Evolutionary conservation across 129 eudicot genomes (phyloP), one percentile per base, ranked within the genome.

Genomic region (Flaveria trinervia): DNA sequence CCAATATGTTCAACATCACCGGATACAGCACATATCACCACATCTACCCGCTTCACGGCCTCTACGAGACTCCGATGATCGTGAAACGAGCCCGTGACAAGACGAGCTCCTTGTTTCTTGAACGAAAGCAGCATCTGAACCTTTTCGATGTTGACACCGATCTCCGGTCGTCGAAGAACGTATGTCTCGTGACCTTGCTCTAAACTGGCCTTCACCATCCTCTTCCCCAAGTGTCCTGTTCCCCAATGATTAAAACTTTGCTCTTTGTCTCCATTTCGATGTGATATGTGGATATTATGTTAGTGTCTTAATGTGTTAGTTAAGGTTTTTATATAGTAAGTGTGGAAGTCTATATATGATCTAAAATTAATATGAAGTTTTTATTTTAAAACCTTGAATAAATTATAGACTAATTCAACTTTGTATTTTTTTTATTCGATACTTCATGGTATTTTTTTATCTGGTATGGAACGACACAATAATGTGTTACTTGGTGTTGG

Each of bases 1-100:
- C 91, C 77, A 8, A 92, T 64, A 77, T 87, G 97, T 7, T 46
- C 15, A 18, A 89, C 3, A 20, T 57, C 91, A 18, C 97, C 97
- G 0, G 96, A 92, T 0, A 92, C 81, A 10, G 93, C 80, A 77
- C 91, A 92, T 17, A 92, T 85, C 25, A 92, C 96, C 2, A 89
- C 89, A 17, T 92, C 96, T 8, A 85, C 97, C 23, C 71, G 80
- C 71, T 89, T 89, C 28, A 92, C 85, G 5, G 96, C 96, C 5
- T 85, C 89, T 52, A 92, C 96, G 1, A 92, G 86, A 82, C 97
- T 89, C 2, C 9, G 84, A 65, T 87, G 85, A 67, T 92, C 87
- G 8, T 84, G 28, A 56, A 92, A 92, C 16, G 96, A 89, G 1
- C 88, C 90, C 1, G 39, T 77, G 10, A 92, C 82, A 5, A 92